Base-by-base conservation (phyloP, 2,329 filamentous ascomycete genomes). In the Diplodia mutila region DNA sequence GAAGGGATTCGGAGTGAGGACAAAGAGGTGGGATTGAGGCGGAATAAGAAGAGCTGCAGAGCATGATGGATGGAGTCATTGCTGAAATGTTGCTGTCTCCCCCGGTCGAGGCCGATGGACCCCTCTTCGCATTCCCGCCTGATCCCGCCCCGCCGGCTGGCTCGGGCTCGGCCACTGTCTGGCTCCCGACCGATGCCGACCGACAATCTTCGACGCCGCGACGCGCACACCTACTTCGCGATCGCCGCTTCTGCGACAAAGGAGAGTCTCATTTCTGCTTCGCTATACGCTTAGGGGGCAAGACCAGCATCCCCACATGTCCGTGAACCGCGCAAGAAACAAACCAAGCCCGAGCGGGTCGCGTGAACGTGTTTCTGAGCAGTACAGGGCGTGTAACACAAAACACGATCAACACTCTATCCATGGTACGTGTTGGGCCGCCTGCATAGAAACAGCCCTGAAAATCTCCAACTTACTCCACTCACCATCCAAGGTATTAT, bases 41-140 rank as follows among this genome's bases (percentile, higher is more conserved):
- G 57, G 25, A 42, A 27, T 29, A 61, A 48, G 39, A 61, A 27
- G 54, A 42, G 54, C 11, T 18, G 21, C 34, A 4, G 54, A 37
- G 37, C 21, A 59, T 37, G 29, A 55, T 59, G 54, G 29, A 25
- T 9, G 39, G 57, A 61, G 57, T 61, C 57, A 61, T 61, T 61
- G 9, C 57, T 59, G 55, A 8, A 18, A 27, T 16, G 54, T 39
- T 54, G 54, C 34, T 57, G 54, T 59, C 34, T 42, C 29, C 52
- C 25, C 57, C 53, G 53, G 53, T 37, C 53, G 51, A 54, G 16
- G 18, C 57, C 57, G 57, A 48, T 12, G 18, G 39, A 61, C 57
- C 57, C 57, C 57, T 61, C 57, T 12, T 49, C 57, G n/a, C n/a
- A 18, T 25, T 42, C 32, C 57, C 57, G 57, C 57, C 39, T 61